A percentile compares a stretch with the other conserved stretches of the same genome.
These are phyloP conservation scores for Mycena belliarum DNA, from an alignment of 768 basidiomycete genomes.

Conservation along the genomic window DNA sequence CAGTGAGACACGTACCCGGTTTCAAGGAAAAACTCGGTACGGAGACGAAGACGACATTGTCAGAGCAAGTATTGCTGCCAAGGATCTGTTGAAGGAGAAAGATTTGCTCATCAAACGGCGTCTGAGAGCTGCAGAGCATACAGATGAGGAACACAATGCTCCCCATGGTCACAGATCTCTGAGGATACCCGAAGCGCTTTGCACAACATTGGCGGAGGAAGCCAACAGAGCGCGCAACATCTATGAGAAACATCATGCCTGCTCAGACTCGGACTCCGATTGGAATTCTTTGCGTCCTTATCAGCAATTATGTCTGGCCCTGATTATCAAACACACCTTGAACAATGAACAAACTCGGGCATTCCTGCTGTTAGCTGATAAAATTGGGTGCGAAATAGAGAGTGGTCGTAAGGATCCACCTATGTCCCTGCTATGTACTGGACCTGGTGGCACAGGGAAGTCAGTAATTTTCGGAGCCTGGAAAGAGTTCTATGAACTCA, in stretches of 20 bases:
- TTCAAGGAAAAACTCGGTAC: not conserved
- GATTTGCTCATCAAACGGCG: not conserved
- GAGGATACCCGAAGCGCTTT: not conserved
- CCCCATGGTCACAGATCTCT: not conserved
- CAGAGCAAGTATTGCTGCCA: not conserved
- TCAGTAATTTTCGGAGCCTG: slow-evolving; percentile 24
- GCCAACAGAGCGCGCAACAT: not conserved
- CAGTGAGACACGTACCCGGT: not conserved
- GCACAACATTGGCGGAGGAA: slow-evolving; percentile 18
- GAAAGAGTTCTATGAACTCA: slow-evolving; percentile 13
- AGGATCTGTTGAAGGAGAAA: not conserved
- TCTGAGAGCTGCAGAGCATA: not conserved
- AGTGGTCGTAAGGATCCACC: not conserved
- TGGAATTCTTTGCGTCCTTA: slow-evolving; percentile 3
- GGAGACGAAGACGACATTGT: not conserved
- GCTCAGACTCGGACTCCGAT: not conserved
- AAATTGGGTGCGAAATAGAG: slow-evolving; percentile 1
- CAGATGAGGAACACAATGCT: not conserved
- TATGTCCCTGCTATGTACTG: slow-evolving; percentile 13
- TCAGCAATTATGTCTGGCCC: not conserved
- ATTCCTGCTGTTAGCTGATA: slow-evolving; percentile 1
- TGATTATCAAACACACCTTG: slow-evolving; percentile 4
- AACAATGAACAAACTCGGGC: slow-evolving; percentile 5
- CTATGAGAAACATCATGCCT: not conserved
- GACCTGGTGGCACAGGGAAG: slow-evolving; percentile 28